phyloP scores from a whole-genome alignment of 176 grass and related monocot genomes.

The Lolium perenne region DNA sequence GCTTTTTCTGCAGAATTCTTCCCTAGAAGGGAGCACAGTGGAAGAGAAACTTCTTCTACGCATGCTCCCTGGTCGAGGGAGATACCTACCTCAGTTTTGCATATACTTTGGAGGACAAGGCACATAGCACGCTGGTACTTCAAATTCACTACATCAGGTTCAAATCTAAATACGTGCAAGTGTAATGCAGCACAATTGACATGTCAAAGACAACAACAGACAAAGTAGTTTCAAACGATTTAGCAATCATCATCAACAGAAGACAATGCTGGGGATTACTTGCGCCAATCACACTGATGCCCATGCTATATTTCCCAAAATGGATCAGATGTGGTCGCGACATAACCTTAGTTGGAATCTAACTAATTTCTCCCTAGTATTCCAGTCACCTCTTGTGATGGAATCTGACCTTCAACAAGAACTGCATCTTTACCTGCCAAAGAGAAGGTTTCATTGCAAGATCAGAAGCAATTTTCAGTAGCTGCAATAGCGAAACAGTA shows the following conservation, averaged over 20 bases:
- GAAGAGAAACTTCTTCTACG: no score
- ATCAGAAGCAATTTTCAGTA: neutral
- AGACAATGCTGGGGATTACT: neutral
- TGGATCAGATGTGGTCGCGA: slow-evolving; percentile 26
- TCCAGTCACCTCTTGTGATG: slow-evolving; percentile 83
- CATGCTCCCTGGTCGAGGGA: no score
- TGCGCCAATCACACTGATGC: slow-evolving; percentile 25
- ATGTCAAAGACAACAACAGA: neutral
- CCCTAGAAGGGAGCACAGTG: no score
- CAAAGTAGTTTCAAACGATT: neutral
- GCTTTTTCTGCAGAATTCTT: no score
- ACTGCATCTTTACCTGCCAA: slow-evolving; percentile 97
- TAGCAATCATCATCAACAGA: neutral
- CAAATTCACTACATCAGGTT: neutral
- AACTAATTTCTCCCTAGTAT: slow-evolving; percentile 4
- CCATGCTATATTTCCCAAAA: slow-evolving; percentile 43
- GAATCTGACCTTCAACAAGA: slow-evolving; percentile 88
- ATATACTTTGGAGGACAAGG: neutral
- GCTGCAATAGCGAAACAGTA: neutral
- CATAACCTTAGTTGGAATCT: neutral
- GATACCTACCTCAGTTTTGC: no score
- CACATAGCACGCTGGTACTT: neutral
- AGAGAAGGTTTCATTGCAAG: slow-evolving; percentile 10
- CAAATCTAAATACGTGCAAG: neutral
- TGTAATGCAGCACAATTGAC: neutral